phyloP scores from a whole-genome alignment of 2,329 filamentous ascomycete genomes.

The Alternaria dauci region DNA sequence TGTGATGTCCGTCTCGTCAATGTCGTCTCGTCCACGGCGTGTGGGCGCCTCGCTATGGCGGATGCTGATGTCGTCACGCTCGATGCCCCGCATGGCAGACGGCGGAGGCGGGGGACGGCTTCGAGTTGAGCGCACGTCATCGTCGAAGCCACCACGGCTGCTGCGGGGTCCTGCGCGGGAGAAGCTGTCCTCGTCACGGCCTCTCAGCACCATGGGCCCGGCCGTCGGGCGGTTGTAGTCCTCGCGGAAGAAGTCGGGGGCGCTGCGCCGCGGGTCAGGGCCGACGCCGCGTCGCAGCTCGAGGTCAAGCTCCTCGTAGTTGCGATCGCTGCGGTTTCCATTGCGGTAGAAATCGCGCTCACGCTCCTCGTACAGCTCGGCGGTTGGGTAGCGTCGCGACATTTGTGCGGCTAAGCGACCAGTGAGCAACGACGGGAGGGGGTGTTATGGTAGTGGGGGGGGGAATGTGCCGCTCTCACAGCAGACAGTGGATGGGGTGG shows the following conservation, averaged over 20 bases:
- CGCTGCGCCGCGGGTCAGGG: slow-evolving; percentile 52
- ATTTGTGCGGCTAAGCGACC: slow-evolving; percentile 24
- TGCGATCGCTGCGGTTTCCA: slow-evolving; percentile 51
- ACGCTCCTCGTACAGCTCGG: slow-evolving; percentile 59
- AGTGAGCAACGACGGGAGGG: slow-evolving; percentile 22
- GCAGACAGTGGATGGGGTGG: slow-evolving; percentile 13
- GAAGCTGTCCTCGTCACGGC: slow-evolving; percentile 51
- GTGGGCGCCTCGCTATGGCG: slow-evolving; percentile 45
- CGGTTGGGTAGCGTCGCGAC: slow-evolving; percentile 57
- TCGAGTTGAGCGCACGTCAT: slow-evolving; percentile 50
- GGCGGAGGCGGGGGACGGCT: slow-evolving; percentile 41
- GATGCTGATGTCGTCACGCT: slow-evolving; percentile 53
- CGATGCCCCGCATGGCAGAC: slow-evolving; percentile 40
- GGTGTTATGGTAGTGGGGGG: slow-evolving; percentile 16
- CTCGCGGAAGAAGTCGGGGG: slow-evolving; percentile 59
- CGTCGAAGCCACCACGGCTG: slow-evolving; percentile 51
- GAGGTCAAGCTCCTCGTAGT: slow-evolving; percentile 61
- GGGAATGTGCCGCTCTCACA: slow-evolving; percentile 20
- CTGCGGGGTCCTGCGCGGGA: slow-evolving; percentile 43
- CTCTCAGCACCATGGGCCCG: slow-evolving; percentile 57
- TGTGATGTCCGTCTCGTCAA: slow-evolving; percentile 48
- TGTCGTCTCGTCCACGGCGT: slow-evolving; percentile 47
- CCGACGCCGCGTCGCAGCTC: slow-evolving; percentile 53
- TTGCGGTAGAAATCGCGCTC: slow-evolving; percentile 60
- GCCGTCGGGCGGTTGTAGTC: slow-evolving; percentile 59